Evolutionary conservation across 2,329 filamentous ascomycete genomes (phyloP).

Genomic region (Alternaria ethzedia): DNA sequence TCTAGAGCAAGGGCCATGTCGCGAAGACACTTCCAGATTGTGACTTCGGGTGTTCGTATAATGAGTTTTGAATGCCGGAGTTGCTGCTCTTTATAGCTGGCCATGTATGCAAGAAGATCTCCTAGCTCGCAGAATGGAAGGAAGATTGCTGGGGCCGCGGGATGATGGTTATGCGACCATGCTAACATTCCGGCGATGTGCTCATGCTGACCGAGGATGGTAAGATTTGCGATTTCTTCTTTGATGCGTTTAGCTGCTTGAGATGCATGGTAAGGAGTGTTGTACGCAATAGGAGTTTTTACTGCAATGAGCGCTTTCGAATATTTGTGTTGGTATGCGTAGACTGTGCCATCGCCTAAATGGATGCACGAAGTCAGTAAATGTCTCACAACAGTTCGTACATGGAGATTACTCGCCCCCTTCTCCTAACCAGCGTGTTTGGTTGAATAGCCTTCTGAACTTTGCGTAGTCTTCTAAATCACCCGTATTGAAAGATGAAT

Average conservation of each 20-base stretch:
- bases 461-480: neutral
- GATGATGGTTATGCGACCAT: constrained; percentile 1
- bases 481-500: neutral
- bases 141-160: constrained; percentile 22
- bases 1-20: constrained; percentile 32
- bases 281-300: neutral
- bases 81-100: constrained; percentile 5
- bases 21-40: constrained; percentile 34
- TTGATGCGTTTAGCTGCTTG: neutral
- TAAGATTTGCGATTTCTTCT: neutral
- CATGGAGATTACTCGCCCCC: constrained; percentile 8
- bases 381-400: too few species aligned
- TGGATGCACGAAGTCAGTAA: too few species aligned
- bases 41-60: constrained; percentile 23
- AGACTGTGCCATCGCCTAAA: constrained; percentile 13
- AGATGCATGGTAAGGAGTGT: neutral
- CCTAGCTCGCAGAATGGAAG: constrained; percentile 27
- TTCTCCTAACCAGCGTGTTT: neutral
- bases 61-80: neutral
- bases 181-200: constrained; percentile 20
- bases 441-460: neutral
- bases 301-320: constrained; percentile 1
- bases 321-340: constrained; percentile 1
- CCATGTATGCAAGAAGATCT: constrained; percentile 14
- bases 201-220: constrained; percentile 5